Percentiles rank a stretch among this genome's conserved stretches.
Conservation (phyloP, 495 filamentous ascomycete genomes). For the Penicillium salamii region DNA sequence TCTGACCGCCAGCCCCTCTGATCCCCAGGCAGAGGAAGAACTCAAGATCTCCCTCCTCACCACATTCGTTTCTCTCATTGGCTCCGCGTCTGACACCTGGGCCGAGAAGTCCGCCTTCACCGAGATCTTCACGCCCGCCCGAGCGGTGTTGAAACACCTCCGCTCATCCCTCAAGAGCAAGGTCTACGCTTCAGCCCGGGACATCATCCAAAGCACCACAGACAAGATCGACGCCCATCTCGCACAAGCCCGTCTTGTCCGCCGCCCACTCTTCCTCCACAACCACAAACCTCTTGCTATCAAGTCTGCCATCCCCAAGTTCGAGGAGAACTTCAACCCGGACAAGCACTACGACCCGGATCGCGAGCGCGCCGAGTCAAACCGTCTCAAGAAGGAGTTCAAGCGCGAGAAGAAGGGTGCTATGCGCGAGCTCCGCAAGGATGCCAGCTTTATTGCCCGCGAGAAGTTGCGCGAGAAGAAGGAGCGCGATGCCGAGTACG, state of each 20-base stretch:
- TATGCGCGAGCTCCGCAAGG: constrained; percentile 89
- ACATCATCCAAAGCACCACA: constrained; percentile 33
- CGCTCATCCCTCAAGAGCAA: constrained; percentile 49
- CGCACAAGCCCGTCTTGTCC: constrained; percentile 53
- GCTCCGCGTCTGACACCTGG: constrained; percentile 61
- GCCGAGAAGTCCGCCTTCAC: constrained; percentile 63
- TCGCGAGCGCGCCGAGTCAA: constrained; percentile 75
- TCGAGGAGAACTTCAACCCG: constrained; percentile 93
- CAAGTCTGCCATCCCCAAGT: constrained; percentile 86
- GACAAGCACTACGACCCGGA: constrained; percentile 95
- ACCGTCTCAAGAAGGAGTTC: constrained; percentile 80
- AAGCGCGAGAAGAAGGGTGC: constrained; percentile 96
- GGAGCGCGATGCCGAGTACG: constrained; percentile 83
- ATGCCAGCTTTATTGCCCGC: constrained; percentile 84
- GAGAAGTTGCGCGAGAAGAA: constrained; percentile 90
- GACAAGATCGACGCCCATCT: constrained; percentile 49
- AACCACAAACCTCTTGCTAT: constrained; percentile 87
- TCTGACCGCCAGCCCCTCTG: constrained; percentile 32
- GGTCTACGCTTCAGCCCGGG: constrained; percentile 39
- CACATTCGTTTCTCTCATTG: constrained; percentile 56
- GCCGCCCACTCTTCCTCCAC: constrained; percentile 82
- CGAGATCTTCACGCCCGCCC: constrained; percentile 66
- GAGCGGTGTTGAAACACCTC: constrained; percentile 54
- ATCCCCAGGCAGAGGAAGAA: constrained; percentile 31
- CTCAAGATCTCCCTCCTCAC: constrained; percentile 59